Percentiles rank a stretch among this genome's conserved stretches.
These are phyloP conservation scores for Mycena albidolilacea DNA, from an alignment of 768 basidiomycete species.

Conservation along the genomic window DNA sequence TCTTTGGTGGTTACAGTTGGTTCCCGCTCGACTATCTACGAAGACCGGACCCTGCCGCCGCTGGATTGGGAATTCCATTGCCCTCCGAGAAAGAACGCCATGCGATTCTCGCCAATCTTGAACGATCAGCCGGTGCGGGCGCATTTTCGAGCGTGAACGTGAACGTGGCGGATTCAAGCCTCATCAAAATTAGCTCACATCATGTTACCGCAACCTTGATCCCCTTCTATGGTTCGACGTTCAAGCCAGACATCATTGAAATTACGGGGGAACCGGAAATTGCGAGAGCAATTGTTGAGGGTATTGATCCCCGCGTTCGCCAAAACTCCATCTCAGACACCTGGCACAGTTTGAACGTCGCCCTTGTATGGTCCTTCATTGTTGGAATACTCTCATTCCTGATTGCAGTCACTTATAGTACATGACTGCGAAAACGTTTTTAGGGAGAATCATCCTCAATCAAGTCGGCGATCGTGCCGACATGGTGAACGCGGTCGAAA, in stretches of 20 bases:
- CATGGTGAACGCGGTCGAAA: conserved; percentile 35
- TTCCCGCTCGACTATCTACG: conserved; percentile 28
- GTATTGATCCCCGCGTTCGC: conserved; percentile 30
- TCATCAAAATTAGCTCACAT: conserved; percentile 15
- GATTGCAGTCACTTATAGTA: conserved; percentile 19
- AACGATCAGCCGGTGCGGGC: not conserved
- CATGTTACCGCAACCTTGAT: conserved; percentile 21
- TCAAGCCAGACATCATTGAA: conserved; percentile 25
- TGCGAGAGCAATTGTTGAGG: conserved; percentile 29
- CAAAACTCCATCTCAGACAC: conserved; percentile 24
- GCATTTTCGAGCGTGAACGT: conserved; percentile 6
- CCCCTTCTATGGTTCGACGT: conserved; percentile 21
- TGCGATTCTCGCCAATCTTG: not conserved
- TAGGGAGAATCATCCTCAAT: conserved; percentile 27
- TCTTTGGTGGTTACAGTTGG: conserved; percentile 33
- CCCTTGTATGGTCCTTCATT: conserved; percentile 6
- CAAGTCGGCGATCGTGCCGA: conserved; percentile 32
- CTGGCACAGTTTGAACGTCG: conserved; percentile 35
- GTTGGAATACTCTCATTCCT: not conserved
- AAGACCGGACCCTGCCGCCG: conserved; percentile 16
- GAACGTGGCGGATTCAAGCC: not conserved
- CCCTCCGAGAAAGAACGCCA: conserved; percentile 24
- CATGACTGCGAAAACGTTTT: conserved; percentile 26
- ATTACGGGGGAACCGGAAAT: conserved; percentile 21
- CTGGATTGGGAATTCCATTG: conserved; percentile 12